A percentile compares a stretch with the other conserved stretches of the same genome.
Evolutionary conservation across 805 yeast species (phyloP).

Genomic region (Candida ipomoeae): DNA sequence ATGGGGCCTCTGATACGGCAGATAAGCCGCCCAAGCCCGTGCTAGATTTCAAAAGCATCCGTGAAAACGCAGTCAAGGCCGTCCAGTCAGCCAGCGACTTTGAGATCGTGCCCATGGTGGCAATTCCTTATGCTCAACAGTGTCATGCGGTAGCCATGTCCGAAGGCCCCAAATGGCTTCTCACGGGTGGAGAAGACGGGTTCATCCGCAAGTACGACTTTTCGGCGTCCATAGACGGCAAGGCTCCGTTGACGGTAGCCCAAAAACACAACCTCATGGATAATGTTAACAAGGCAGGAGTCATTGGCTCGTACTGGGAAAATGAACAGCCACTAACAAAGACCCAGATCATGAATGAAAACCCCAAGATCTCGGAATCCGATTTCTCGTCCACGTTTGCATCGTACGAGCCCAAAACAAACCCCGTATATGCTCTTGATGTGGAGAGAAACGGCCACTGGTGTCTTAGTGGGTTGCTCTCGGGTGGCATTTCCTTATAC

Average conservation of each 20-base stretch:
- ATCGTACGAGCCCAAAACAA: conserved; percentile 55
- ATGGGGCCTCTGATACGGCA: not conserved
- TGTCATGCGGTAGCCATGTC: conserved; percentile 76
- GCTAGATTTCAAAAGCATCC: conserved; percentile 5
- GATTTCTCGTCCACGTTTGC: conserved; percentile 37
- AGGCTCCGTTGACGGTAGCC: conserved; percentile 80
- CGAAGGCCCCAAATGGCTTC: conserved; percentile 77
- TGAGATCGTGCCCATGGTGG: conserved; percentile 80
- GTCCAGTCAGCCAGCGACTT: conserved; percentile 51
- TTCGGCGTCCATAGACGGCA: conserved; percentile 79
- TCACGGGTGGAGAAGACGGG: conserved; percentile 96
- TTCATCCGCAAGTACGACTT: conserved; percentile 87
- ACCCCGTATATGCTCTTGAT: conserved; percentile 86
- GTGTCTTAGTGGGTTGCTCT: conserved; percentile 74
- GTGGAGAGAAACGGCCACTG: conserved; percentile 80
- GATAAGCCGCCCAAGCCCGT: not conserved
- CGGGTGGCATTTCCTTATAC: conserved; percentile 86
- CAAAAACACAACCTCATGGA: conserved; percentile 89
- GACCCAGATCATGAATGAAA: conserved; percentile 34
- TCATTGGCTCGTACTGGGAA: conserved; percentile 85
- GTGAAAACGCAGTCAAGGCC: conserved; percentile 32
- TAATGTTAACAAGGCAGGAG: conserved; percentile 79
- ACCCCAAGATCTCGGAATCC: conserved; percentile 34
- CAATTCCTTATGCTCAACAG: conserved; percentile 76
- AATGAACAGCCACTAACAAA: conserved; percentile 79